Percentiles rank a stretch among this genome's conserved stretches.
phyloP scores from a whole-genome alignment of 169 alveolate species.

The Plasmodium coatneyi region DNA sequence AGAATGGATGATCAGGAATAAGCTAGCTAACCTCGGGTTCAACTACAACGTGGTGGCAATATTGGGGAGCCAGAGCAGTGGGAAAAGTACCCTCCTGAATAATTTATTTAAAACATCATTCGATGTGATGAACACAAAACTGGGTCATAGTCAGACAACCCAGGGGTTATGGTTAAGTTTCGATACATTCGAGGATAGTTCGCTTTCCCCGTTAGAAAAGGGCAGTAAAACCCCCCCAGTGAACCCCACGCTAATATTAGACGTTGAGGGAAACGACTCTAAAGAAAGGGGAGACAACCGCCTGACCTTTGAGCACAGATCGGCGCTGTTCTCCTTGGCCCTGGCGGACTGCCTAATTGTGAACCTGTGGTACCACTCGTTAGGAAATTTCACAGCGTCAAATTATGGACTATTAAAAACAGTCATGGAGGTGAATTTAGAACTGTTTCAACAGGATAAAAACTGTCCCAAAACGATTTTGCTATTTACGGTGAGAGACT shows the following conservation, averaged over 20 bases:
- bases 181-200: conserved; percentile 47
- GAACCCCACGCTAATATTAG: conserved; percentile 85
- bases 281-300: conserved; percentile 91
- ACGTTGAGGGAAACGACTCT: conserved; percentile 94
- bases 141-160: conserved; percentile 93
- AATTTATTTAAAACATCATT: conserved; percentile 87
- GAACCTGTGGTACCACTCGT: conserved; percentile 89
- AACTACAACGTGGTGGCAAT: conserved; percentile 89
- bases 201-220: not conserved
- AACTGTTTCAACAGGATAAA: conserved; percentile 79
- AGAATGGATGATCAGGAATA: conserved; percentile 41
- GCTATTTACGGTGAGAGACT: conserved; percentile 84
- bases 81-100: conserved; percentile 91
- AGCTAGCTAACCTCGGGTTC: conserved; percentile 70
- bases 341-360: conserved; percentile 91
- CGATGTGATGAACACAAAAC: conserved; percentile 88
- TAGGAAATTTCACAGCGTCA: conserved; percentile 91
- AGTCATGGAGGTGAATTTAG: conserved; percentile 90
- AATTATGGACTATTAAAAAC: conserved; percentile 91
- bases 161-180: conserved; percentile 92
- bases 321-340: conserved; percentile 91
- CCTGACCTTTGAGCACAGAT: conserved; percentile 91
- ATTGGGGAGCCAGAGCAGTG: conserved; percentile 93
- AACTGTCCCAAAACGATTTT: conserved; percentile 22
- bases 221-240: not conserved